Evolutionary conservation across 208 protist genomes (phyloP).

Genomic region (Trypanosoma scelopori): DNA sequence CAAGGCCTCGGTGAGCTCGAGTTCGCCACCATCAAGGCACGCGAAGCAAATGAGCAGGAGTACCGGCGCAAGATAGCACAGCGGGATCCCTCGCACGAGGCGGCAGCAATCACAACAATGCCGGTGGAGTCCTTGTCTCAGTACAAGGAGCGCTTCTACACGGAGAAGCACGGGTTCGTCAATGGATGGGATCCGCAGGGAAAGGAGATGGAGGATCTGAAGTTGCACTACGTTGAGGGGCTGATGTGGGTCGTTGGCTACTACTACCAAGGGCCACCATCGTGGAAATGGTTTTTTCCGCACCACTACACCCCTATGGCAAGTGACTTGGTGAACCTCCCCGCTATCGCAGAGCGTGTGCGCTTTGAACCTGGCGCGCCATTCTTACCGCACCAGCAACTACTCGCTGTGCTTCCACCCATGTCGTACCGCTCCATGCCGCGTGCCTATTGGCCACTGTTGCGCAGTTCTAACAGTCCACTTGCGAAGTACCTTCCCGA

Average conservation of each 20-base stretch:
- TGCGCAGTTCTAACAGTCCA: slow-evolving; percentile 60
- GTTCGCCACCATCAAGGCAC: slow-evolving; percentile 62
- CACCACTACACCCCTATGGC: slow-evolving; percentile 93
- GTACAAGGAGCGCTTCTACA: slow-evolving; percentile 88
- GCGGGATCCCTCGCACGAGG: slow-evolving; percentile 68
- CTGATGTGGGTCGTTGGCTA: slow-evolving; percentile 88
- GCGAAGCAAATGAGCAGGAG: slow-evolving; percentile 77
- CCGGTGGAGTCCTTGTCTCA: slow-evolving; percentile 29
- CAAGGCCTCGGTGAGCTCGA: slow-evolving; percentile 72
- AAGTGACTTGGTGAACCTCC: slow-evolving; percentile 85
- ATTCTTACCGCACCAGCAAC: slow-evolving; percentile 94
- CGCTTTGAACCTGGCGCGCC: slow-evolving; percentile 75
- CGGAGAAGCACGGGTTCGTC: slow-evolving; percentile 82
- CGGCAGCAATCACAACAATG: slow-evolving; percentile 36
- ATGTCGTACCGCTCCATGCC: slow-evolving; percentile 90
- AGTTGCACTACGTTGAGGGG: slow-evolving; percentile 85
- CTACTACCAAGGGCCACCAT: slow-evolving; percentile 87
- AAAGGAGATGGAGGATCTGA: slow-evolving; percentile 64
- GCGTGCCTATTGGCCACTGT: slow-evolving; percentile 86
- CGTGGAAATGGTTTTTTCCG: slow-evolving; percentile 93
- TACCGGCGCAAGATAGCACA: slow-evolving; percentile 64
- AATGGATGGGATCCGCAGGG: slow-evolving; percentile 67
- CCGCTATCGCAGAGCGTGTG: slow-evolving; percentile 48
- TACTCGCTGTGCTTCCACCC: slow-evolving; percentile 98
- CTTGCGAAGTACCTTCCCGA: slow-evolving; percentile 84